Evolutionary conservation across 2,329 filamentous ascomycete species (phyloP).

Genomic region (Byssochlamys sp.): DNA sequence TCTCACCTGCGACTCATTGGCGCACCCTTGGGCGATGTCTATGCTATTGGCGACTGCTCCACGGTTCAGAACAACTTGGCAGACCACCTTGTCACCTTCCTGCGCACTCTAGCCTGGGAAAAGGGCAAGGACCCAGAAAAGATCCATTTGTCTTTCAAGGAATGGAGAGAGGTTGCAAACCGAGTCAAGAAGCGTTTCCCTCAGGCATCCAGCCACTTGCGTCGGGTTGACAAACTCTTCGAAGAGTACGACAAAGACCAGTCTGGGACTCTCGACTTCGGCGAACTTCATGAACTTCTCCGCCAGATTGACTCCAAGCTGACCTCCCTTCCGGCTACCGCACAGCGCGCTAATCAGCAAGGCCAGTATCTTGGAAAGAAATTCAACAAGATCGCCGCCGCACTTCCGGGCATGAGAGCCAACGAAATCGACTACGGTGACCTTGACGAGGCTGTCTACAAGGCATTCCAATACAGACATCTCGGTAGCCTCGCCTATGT

Average conservation of each 20-base stretch:
- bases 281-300: conserved; percentile 78
- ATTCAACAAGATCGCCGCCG: conserved; percentile 79
- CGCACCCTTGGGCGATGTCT: conserved; percentile 84
- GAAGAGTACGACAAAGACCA: conserved; percentile 86
- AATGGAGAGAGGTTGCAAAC: conserved; percentile 77
- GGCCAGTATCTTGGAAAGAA: conserved; percentile 86
- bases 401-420: conserved; percentile 61
- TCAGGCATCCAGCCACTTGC: conserved; percentile 76
- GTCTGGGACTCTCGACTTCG: conserved; percentile 85
- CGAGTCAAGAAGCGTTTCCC: conserved; percentile 84
- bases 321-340: conserved; percentile 86
- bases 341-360: conserved; percentile 92
- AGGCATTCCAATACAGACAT: conserved; percentile 87
- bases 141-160: conserved; percentile 73
- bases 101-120: conserved; percentile 83
- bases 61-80: conserved; percentile 97
- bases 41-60: conserved; percentile 88
- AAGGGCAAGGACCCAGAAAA: conserved; percentile 80
- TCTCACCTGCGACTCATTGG: conserved; percentile 82
- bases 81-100: conserved; percentile 79
- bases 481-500: conserved; percentile 88
- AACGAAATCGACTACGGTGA: conserved; percentile 85
- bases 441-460: conserved; percentile 83
- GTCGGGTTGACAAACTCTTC: conserved; percentile 83
- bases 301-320: conserved; percentile 89